A percentile compares a stretch with the other conserved stretches of the same genome.
Evolutionary conservation across 2,329 filamentous ascomycete species (phyloP).

Genomic region (Podosphaera xanthii): DNA sequence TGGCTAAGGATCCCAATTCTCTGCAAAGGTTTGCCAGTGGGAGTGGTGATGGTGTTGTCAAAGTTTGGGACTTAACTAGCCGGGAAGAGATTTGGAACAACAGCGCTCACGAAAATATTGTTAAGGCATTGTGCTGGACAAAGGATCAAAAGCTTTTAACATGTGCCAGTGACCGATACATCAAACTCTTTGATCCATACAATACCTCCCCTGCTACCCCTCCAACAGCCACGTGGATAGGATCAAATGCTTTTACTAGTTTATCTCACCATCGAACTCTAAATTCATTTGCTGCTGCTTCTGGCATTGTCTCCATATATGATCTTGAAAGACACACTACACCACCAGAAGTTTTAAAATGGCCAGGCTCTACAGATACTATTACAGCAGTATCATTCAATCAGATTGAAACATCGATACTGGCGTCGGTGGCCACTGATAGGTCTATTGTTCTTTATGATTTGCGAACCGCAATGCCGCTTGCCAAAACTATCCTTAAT

Average conservation of each 20-base stretch:
- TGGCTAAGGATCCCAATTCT: constrained; percentile 58
- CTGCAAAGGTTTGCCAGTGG: constrained; percentile 59
- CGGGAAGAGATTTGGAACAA: constrained; percentile 54
- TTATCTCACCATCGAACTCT: constrained; percentile 62
- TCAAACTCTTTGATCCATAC: constrained; percentile 86
- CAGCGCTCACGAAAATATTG: constrained; percentile 76
- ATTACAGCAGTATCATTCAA: constrained; percentile 81
- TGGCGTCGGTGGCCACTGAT: constrained; percentile 70
- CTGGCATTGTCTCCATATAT: constrained; percentile 64
- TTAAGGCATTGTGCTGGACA: constrained; percentile 82
- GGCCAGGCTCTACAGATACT: constrained; percentile 77
- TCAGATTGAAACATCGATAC: constrained; percentile 74
- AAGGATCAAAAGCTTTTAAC: constrained; percentile 64
- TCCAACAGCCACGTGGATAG: constrained; percentile 71
- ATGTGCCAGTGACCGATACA: constrained; percentile 63
- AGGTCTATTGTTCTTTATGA: constrained; percentile 80
- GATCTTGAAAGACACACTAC: constrained; percentile 63
- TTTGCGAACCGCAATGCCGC: constrained; percentile 60
- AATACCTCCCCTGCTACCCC: constrained; percentile 41
- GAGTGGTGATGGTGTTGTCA: constrained; percentile 79
- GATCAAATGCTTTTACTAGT: constrained; percentile 59
- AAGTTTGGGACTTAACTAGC: constrained; percentile 67
- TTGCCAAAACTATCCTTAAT: constrained; percentile 59
- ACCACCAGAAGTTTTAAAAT: constrained; percentile 60
- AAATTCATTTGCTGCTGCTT: constrained; percentile 60